Evolutionary conservation across 495 filamentous ascomycete species (phyloP).

Genomic region (Trichoderma gamsii): DNA sequence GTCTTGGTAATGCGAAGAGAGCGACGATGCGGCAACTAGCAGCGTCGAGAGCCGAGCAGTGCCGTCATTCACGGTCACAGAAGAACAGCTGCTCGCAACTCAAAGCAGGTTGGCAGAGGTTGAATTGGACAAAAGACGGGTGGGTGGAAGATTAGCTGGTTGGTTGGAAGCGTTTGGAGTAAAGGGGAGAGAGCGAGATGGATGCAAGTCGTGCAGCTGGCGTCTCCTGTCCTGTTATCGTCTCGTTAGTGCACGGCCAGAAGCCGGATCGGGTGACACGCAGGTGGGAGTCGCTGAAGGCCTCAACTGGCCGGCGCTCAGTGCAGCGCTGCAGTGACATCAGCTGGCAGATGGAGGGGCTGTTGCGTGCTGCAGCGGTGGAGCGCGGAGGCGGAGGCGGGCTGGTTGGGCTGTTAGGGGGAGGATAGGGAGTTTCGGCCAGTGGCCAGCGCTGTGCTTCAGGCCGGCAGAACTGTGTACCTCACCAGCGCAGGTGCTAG

Average conservation of each 20-base stretch:
- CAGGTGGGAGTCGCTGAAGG: background rate
- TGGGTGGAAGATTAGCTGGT: too few species aligned
- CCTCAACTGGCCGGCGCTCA: too few species aligned
- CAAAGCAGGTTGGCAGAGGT: too few species aligned
- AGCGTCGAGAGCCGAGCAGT: background rate
- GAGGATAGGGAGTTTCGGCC: background rate
- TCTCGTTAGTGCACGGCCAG: background rate
- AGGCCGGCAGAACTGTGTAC: background rate
- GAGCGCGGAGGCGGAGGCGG: background rate
- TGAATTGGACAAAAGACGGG: too few species aligned
- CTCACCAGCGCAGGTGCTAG: background rate
- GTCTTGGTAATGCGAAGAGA: too few species aligned
- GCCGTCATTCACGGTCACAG: background rate
- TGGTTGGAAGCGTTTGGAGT: too few species aligned
- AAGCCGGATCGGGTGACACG: constrained; percentile 13
- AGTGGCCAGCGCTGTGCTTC: background rate
- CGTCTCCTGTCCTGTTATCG: background rate
- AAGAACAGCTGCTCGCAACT: too few species aligned
- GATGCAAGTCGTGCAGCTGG: too few species aligned
- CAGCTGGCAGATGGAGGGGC: background rate
- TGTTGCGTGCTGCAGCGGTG: background rate
- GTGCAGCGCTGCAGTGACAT: constrained; percentile 2
- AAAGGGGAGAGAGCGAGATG: too few species aligned
- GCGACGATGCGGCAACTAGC: background rate
- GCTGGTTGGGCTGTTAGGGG: background rate